Conservation (phyloP, 2,329 filamentous ascomycete genomes). For the Pseudogymnoascus sp. region DNA sequence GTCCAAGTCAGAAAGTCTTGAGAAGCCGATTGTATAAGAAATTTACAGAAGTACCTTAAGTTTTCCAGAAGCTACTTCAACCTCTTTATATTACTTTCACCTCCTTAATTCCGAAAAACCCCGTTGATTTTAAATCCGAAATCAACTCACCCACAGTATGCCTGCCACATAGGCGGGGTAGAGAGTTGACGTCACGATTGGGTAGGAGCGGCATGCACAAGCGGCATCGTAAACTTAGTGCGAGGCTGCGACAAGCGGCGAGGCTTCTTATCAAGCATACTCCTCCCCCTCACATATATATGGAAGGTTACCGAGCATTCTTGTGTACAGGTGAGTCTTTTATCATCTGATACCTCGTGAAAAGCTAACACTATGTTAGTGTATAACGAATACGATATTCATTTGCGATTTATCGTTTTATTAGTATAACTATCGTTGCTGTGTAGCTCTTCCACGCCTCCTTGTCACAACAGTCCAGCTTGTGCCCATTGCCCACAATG, state of each 20-base stretch:
- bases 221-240: slow-evolving; percentile 6
- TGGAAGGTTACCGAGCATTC: neutral
- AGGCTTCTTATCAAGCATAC: slow-evolving; percentile 7
- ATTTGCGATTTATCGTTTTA: neutral
- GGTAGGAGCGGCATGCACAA: neutral
- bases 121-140: neutral
- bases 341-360: neutral
- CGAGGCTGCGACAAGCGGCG: neutral
- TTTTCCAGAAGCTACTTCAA: neutral
- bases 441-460: neutral
- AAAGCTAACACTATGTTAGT: neutral
- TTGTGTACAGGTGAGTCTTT: neutral
- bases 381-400: neutral
- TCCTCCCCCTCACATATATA: neutral
- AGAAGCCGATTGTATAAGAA: neutral
- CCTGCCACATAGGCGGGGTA: neutral
- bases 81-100: neutral
- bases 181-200: slow-evolving; percentile 1
- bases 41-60: neutral
- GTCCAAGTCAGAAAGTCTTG: neutral
- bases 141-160: neutral
- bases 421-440: neutral
- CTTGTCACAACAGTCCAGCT: neutral
- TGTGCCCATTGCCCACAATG: slow-evolving; percentile 33
- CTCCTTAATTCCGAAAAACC: neutral